Percentiles rank a stretch among this genome's conserved stretches.
Conservation (phyloP, 2,329 filamentous ascomycete species). For the Eutypella sp. region DNA sequence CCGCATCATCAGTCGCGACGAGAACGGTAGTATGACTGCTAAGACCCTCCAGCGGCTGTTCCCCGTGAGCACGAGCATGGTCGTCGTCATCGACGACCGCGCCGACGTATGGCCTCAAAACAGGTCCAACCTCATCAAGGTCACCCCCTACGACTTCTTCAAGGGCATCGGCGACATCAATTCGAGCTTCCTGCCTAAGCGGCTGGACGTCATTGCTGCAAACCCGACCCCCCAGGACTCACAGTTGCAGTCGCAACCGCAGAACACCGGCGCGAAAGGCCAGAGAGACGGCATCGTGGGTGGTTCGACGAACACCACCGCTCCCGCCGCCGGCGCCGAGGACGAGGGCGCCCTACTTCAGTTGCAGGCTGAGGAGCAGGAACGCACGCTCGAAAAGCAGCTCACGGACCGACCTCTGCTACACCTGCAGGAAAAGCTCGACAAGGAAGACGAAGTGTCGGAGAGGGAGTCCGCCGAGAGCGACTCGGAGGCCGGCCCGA, state of each 20-base stretch:
- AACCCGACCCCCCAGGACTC: constrained; percentile 14
- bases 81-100: constrained; percentile 96
- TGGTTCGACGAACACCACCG: constrained; percentile 17
- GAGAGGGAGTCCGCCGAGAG: constrained; percentile 44
- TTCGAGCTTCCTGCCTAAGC: constrained; percentile 89
- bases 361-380: constrained; percentile 78
- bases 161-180: constrained; percentile 98
- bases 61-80: constrained; percentile 97
- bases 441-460: constrained; percentile 71
- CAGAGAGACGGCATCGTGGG: too few species aligned
- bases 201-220: constrained; percentile 45
- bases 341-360: constrained; percentile 49
- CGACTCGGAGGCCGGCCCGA: constrained; percentile 31
- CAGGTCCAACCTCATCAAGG: constrained; percentile 88
- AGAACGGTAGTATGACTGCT: constrained; percentile 87
- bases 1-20: constrained; percentile 91
- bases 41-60: constrained; percentile 91
- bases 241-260: too few species aligned
- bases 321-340: constrained; percentile 11
- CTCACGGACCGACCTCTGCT: constrained; percentile 81
- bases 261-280: too few species aligned
- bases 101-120: constrained; percentile 93
- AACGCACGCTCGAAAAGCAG: constrained; percentile 82
- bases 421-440: constrained; percentile 87
- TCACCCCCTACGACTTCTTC: constrained; percentile 95